phyloP scores from a whole-genome alignment of 2,329 filamentous ascomycete genomes.

The Xylariales sp. region DNA sequence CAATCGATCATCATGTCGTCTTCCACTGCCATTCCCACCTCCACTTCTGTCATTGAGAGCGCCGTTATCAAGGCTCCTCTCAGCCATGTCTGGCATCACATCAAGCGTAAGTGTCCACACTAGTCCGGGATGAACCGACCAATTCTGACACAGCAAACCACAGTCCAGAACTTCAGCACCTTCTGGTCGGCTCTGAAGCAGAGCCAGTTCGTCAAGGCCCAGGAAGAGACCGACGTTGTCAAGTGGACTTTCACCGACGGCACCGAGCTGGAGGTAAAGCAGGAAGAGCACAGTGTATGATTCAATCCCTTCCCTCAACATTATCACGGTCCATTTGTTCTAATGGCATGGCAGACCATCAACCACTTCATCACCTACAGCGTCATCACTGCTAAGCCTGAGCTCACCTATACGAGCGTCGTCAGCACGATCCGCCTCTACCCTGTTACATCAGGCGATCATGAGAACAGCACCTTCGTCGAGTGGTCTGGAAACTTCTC shows the following conservation, averaged over 20 bases:
- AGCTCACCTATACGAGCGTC: conserved; percentile 61
- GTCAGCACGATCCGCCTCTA: conserved; percentile 63
- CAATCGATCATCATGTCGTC: too few relatives aligned
- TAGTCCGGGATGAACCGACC: too few relatives aligned
- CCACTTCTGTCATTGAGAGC: conserved; percentile 61
- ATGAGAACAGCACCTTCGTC: conserved; percentile 61
- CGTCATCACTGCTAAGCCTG: conserved; percentile 62
- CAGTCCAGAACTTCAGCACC: conserved; percentile 58
- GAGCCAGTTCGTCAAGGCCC: conserved; percentile 60
- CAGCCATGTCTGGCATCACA: conserved; percentile 65
- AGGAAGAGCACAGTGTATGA: conserved; percentile 68
- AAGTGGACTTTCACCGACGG: conserved; percentile 70
- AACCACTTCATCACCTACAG: conserved; percentile 74
- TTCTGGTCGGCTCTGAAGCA: conserved; percentile 62
- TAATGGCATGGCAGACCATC: conserved; percentile 61
- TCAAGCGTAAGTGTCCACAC: conserved; percentile 56
- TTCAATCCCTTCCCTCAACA: too few relatives aligned
- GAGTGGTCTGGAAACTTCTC: conserved; percentile 68
- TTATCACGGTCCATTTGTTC: too few relatives aligned
- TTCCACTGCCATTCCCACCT: conserved; percentile 53
- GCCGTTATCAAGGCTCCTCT: conserved; percentile 65
- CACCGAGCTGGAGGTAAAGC: conserved; percentile 65
- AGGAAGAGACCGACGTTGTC: conserved; percentile 61
- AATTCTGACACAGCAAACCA: too few relatives aligned
- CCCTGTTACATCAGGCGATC: conserved; percentile 60